Evolutionary conservation across 495 filamentous ascomycete species (phyloP), one percentile per base, ranked within the genome.

Genomic region (Corynascus novoguineensis): DNA sequence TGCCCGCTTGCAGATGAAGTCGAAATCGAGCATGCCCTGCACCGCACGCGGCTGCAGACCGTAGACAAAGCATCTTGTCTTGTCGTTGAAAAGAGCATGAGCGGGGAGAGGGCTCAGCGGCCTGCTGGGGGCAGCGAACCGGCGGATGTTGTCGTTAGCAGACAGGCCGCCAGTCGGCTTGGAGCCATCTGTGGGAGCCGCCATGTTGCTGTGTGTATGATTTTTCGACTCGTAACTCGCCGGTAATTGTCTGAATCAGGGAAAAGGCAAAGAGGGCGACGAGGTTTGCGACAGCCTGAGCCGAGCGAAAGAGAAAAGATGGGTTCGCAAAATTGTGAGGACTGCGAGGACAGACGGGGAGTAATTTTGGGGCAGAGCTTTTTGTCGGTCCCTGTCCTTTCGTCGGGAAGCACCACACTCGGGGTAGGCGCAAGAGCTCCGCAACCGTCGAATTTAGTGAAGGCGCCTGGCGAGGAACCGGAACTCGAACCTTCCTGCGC

Each of bases 51-150:
- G 95, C 78, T 98, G 93, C 68, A 98, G 86, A 67, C 93, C 93
- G 77, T 97, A 98, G 73, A 98, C 95, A 72, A 98, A 95, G 78
- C 95, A 97, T 95, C 93, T 82, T 73, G 93, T 97, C 87, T 97
- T 97, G 77, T 89, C 83, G 81, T 92, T 92, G 86, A 97, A 98
- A 59, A 98, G 86, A 53, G 89, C 85, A 73, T 96, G 87, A 56
- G 82, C 74, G 55, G 84, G 83, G 64, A 83, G 83, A 56, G 93
- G 93, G 79, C 89, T 96, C 75, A 92, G 75, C 55, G 89, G 89
- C 66, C 93, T 84, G 76, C 89, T 96, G 55, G 95, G 92, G 67
- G 93, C 90, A 58, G 84, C 82, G 76, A 98, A 98, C 57, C 93
- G 90, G 68, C 86, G 87, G 78, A 98, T 98, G 78, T 97, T 97